A percentile compares a stretch with the other conserved stretches of the same genome.
These are phyloP conservation scores for Rosellinia necatrix DNA, from an alignment of 2,329 filamentous ascomycete genomes.

Conservation along the genomic window DNA sequence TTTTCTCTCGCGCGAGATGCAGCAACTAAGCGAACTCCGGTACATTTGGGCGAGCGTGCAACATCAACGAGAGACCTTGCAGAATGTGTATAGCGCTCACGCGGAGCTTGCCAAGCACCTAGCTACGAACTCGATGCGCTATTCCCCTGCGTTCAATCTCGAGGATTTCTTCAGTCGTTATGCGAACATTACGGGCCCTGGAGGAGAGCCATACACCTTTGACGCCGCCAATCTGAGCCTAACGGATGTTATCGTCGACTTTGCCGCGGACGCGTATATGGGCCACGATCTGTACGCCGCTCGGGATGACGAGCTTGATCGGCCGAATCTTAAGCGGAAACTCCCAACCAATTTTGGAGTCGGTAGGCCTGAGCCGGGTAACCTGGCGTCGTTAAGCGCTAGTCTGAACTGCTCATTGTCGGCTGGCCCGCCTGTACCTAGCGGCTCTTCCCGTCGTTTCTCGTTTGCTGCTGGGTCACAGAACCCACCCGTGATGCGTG, in stretches of 20 bases:
- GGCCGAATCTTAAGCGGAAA: slow-evolving; percentile 56
- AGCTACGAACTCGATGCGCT: slow-evolving; percentile 70
- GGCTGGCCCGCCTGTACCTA: slow-evolving; percentile 38
- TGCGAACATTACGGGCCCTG: slow-evolving; percentile 57
- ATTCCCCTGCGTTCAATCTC: slow-evolving; percentile 79
- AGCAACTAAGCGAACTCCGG: slow-evolving; percentile 75
- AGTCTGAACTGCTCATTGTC: slow-evolving; percentile 36
- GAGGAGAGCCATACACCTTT: slow-evolving; percentile 65
- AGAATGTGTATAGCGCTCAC: slow-evolving; percentile 79
- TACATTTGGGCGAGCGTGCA: slow-evolving; percentile 78
- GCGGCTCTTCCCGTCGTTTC: slow-evolving; percentile 44
- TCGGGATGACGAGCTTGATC: slow-evolving; percentile 41
- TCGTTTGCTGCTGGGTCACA: slow-evolving; percentile 47
- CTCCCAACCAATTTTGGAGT: slow-evolving; percentile 47
- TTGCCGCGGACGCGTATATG: slow-evolving; percentile 59
- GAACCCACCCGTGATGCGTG: slow-evolving; percentile 47
- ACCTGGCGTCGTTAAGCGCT: slow-evolving; percentile 43
- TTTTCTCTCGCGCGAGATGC: slow-evolving; percentile 77
- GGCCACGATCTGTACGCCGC: slow-evolving; percentile 54
- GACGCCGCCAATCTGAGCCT: slow-evolving; percentile 77
- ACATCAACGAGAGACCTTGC: slow-evolving; percentile 78
- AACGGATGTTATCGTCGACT: slow-evolving; percentile 67
- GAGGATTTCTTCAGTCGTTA: slow-evolving; percentile 91
- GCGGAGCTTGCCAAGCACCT: slow-evolving; percentile 77
- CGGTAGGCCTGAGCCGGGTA: slow-evolving; percentile 47